Base-by-base conservation (phyloP, 176 grass and related monocot genomes). In the Carex kokanica region DNA sequence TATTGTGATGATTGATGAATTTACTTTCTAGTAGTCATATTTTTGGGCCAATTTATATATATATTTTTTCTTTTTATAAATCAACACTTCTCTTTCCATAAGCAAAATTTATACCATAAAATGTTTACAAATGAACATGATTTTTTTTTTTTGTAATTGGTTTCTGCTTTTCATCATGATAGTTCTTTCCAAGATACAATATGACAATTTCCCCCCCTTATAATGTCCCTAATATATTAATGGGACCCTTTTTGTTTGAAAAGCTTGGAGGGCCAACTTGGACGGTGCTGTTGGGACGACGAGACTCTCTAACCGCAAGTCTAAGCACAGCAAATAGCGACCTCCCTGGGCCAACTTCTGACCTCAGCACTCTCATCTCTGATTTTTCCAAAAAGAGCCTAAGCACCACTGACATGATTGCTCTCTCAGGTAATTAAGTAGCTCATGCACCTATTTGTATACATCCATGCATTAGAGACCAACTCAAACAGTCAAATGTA, bases 221-320 rank as follows among this genome's bases (percentile, higher is more conserved):
- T 59, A 59, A 20, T 59, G 17, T 59, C 27, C 9, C 43, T 52
- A 14, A 52, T 24, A 52, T 49, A 52, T 74, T 63, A 60, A 41
- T 81, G 79, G 40, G 27, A 8, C 31, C 66, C 20, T 80, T 80
- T n/a, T 57, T 89, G 8, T 52, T 52, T n/a, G 15, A 74, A 65
- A 86, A 94, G 93, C 32, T 92, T 5, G 92, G 92, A 77, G 92
- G 92, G 0, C 31, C 88, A 2, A 84, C 85, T 20, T 94, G 87
- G 78, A 59, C 83, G 17, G 93, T 94, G 51, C 84, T 67, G 8
- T 34, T 94, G 60, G 93, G 93, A n/a, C 83, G 93, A 77, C 83
- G 93, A 43, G 93, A 94, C 84, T 88, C 86, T 25, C 84, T 81
- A 45, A 90, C 86, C 3, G 88, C 90, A 51, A 92, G 64, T 80